Percentiles rank a stretch among this genome's conserved stretches.
Conservation (phyloP, 2,329 filamentous ascomycete species). For the Aspergillus vadensis region DNA sequence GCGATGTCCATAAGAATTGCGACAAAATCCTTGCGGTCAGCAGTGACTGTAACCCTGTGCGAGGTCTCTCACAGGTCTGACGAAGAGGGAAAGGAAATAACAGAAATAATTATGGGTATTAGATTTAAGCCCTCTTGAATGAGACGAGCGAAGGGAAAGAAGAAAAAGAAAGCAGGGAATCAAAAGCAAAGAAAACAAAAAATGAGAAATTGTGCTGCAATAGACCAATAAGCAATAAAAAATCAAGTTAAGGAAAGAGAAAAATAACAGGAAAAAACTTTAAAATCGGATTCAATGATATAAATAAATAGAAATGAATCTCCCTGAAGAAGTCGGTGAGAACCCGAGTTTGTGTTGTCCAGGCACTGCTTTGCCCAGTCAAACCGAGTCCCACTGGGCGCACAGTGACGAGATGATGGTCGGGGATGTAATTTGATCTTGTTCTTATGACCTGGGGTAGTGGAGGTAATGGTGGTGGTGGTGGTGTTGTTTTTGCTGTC, state of each 20-base stretch:
- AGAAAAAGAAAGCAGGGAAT: constrained; percentile 3
- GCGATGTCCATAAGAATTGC: constrained; percentile 43
- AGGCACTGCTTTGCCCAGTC: constrained; percentile 15
- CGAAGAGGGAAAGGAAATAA: constrained; percentile 8
- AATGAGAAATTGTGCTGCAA: neutral
- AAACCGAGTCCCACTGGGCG: constrained; percentile 12
- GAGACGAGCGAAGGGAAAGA: constrained; percentile 8
- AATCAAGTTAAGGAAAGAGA: constrained; percentile 1
- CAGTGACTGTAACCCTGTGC: constrained; percentile 9
- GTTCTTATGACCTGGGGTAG: neutral
- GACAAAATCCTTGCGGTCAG: constrained; percentile 15
- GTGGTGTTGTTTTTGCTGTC: neutral
- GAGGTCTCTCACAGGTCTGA: constrained; percentile 8
- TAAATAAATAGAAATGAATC: constrained; percentile 13
- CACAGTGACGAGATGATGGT: neutral
- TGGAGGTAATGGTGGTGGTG: neutral
- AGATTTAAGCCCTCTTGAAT: constrained; percentile 1
- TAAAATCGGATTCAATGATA: constrained; percentile 8
- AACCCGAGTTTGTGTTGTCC: constrained; percentile 17
- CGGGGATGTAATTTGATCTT: neutral
- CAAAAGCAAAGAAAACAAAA: constrained; percentile 1
- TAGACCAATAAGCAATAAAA: constrained; percentile 4
- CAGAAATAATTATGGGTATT: constrained; percentile 3
- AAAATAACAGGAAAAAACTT: constrained; percentile 9
- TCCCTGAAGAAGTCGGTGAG: constrained; percentile 26